These are phyloP conservation scores for Ophiostoma pallidulum DNA, from an alignment of 2,329 filamentous ascomycete species.

Conservation along the genomic window DNA sequence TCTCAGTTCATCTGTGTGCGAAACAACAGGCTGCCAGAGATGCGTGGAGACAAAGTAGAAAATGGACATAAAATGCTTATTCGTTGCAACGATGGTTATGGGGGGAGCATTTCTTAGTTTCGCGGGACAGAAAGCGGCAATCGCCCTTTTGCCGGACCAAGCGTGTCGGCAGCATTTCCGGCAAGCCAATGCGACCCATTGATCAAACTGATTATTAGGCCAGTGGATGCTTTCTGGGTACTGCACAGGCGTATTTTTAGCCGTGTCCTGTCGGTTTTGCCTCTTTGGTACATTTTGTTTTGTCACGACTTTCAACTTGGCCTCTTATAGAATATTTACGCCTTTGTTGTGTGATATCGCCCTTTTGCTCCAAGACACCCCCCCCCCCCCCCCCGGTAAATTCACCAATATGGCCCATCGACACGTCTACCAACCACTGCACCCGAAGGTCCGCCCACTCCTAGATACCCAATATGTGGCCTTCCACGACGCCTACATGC, in stretches of 20 bases:
- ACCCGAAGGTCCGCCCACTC: conserved; percentile 22
- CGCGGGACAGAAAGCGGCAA: not conserved
- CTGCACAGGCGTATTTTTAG: not conserved
- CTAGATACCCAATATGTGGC: conserved; percentile 31
- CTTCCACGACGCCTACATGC: conserved; percentile 29
- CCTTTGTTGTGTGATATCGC: too few species aligned
- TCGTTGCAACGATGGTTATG: too few species aligned
- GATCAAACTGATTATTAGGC: not conserved
- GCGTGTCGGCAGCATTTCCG: not conserved
- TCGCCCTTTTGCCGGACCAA: not conserved
- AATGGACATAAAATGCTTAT: not conserved
- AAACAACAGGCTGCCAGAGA: not conserved
- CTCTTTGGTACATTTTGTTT: not conserved
- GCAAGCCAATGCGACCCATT: not conserved
- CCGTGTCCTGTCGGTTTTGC: not conserved
- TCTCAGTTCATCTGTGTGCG: not conserved
- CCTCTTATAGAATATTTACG: too few species aligned
- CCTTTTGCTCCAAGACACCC: not conserved
- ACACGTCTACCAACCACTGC: conserved; percentile 23
- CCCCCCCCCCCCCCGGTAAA: too few species aligned
- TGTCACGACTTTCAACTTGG: not conserved
- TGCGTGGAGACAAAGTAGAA: not conserved
- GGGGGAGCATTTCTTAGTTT: too few species aligned
- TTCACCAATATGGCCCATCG: not conserved
- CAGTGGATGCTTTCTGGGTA: not conserved